These are phyloP conservation scores for Paspalum vaginatum DNA, from an alignment of 176 grass and related monocot species.

Conservation along the genomic window DNA sequence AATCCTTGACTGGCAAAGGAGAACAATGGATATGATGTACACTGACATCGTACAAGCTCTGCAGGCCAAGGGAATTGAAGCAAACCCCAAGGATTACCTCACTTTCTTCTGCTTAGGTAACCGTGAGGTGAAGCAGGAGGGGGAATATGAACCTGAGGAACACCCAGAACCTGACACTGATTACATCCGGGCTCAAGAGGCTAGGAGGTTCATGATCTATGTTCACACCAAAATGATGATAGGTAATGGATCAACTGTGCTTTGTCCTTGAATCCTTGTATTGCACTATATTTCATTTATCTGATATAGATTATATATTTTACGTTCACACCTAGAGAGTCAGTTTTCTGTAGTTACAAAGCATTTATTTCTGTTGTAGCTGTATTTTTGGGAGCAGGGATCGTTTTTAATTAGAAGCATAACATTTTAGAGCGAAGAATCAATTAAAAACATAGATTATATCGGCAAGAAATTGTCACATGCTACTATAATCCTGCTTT, in stretches of 20 bases:
- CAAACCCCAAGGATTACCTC: conserved; percentile 83
- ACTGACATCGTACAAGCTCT: conserved; percentile 79
- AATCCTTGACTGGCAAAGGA: conserved; percentile 92
- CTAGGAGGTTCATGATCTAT: conserved; percentile 97
- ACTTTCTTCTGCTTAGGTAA: conserved; percentile 97
- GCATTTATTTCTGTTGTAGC: neutral
- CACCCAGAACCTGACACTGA: conserved; percentile 74
- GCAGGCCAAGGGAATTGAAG: conserved; percentile 67
- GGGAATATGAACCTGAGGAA: conserved; percentile 71
- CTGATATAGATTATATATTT: neutral
- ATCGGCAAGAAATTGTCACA: neutral
- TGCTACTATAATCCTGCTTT: neutral
- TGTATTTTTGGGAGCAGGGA: neutral
- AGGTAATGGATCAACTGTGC: conserved; percentile 48
- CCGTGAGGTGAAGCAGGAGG: conserved; percentile 66
- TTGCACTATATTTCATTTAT: neutral
- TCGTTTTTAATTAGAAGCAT: neutral
- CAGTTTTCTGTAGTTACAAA: neutral
- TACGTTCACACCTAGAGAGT: neutral
- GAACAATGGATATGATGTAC: conserved; percentile 98
- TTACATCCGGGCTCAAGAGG: conserved; percentile 80
- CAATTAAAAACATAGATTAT: neutral
- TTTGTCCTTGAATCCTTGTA: neutral
- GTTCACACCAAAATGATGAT: conserved; percentile 99
- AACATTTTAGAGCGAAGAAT: neutral